Base-by-base conservation (phyloP, 805 yeast species). In the Wickerhamomyces bovis region DNA sequence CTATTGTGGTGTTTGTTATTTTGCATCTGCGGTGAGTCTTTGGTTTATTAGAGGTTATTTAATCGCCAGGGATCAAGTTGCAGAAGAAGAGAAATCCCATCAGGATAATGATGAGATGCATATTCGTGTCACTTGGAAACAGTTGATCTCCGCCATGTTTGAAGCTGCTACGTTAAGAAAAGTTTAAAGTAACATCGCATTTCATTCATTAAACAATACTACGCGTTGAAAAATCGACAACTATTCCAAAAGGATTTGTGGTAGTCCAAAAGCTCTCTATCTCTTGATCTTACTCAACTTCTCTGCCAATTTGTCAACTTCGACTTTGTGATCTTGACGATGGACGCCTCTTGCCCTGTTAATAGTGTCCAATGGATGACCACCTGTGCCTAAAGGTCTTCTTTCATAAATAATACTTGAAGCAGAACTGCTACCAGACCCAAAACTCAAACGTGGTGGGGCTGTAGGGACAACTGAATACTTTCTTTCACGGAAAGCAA, bases 391-490 rank as follows among this genome's bases (percentile, higher is more conserved):
- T 10, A 33, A 10, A 30, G 25, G 26, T 38, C 44, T 41, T 25
- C 19, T 41, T 7, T 45, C 50, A 18, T 22, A 16, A 5, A 45
- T 4, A 15, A 43, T 23, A 41, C 44, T 38, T 3, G 44, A 18
- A 22, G 33, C 38, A 9, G 22, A 20, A 22, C 41, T 42, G 22
- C 42, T 43, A 3, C 28, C 28, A 2, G 54, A 38, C 6, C 47
- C 23, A 8, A 41, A 48, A n/a, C 44, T 39, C 19, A 59, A 47
- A 23, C 58, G 51, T 20, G 67, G 63, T 20, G 89, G 89, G 0
- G 88, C 88, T 0, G 89, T 85, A 20, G 92, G 92, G 12, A 85
- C 81, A 19, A 85, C 85, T 3, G 85, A 78, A 57, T 80, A 85
- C 54, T 82, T 79, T 45, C 90, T 67, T 55, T 84, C 89, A 53